phyloP scores from a whole-genome alignment of 768 basidiomycete species.

The Suillus sp. region DNA sequence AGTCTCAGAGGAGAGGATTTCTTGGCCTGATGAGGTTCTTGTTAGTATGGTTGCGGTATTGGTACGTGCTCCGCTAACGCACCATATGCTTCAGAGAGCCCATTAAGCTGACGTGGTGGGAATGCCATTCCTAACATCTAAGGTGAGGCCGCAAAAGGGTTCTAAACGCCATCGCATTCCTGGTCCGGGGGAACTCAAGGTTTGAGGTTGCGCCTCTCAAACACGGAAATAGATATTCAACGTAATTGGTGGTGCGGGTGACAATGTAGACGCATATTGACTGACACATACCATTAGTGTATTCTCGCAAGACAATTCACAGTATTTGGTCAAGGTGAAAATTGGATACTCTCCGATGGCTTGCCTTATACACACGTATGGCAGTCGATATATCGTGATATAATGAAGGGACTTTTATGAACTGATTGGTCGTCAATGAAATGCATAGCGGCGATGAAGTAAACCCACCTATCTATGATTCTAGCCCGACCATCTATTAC shows the following conservation, averaged over 20 bases:
- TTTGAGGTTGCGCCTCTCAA: background rate
- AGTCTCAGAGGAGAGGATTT: background rate
- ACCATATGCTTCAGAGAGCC: background rate
- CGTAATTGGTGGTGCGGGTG: background rate
- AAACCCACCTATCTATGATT: constrained; percentile 14
- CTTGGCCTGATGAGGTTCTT: background rate
- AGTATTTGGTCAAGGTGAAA: background rate
- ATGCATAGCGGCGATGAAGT: background rate
- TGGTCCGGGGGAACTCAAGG: background rate
- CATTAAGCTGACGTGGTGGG: background rate
- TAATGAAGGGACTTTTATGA: background rate
- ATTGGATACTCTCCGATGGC: background rate
- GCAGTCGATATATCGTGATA: background rate
- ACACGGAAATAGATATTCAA: background rate
- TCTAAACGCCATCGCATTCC: background rate
- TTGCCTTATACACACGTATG: background rate
- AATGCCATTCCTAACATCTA: background rate
- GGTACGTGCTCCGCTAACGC: background rate
- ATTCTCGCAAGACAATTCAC: background rate
- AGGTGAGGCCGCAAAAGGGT: background rate
- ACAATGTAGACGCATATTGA: background rate
- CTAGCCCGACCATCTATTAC: background rate
- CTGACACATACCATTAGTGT: background rate
- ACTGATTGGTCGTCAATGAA: background rate
- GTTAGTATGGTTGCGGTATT: background rate